These are phyloP conservation scores for Entomortierella lignicola DNA, from an alignment of 192 early-diverging fungal species.

Conservation along the genomic window DNA sequence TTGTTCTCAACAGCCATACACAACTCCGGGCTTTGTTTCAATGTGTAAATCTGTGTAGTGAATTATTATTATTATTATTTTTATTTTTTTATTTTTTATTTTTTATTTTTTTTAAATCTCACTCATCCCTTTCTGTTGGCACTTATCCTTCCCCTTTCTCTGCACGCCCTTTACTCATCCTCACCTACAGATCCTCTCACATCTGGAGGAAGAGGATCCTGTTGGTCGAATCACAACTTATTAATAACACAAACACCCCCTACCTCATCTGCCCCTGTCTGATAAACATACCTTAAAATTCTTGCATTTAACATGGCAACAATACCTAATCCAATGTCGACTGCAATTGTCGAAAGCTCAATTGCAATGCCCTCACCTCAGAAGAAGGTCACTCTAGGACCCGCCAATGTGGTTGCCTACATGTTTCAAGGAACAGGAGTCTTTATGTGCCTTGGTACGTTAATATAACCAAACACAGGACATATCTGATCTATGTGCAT, in stretches of 20 bases:
- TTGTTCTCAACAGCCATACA: not conserved
- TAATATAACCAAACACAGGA: too few relatives aligned
- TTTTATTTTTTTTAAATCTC: not conserved
- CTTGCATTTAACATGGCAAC: slow-evolving; percentile 22
- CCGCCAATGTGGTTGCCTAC: slow-evolving; percentile 46
- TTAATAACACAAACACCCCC: too few relatives aligned
- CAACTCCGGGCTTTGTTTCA: not conserved
- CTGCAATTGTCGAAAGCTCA: slow-evolving; percentile 31
- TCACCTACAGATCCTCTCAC: not conserved
- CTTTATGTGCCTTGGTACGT: slow-evolving; percentile 53
- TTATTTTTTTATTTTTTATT: too few relatives aligned
- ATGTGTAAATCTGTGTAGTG: not conserved
- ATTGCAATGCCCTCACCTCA: slow-evolving; percentile 2
- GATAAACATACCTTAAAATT: not conserved
- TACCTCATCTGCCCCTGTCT: not conserved
- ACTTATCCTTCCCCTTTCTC: not conserved
- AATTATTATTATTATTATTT: too few relatives aligned
- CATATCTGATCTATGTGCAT: too few relatives aligned
- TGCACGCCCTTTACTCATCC: not conserved
- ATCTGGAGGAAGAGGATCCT: slow-evolving; percentile 1
- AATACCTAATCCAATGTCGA: slow-evolving; percentile 34
- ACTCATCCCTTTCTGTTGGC: not conserved
- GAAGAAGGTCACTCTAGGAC: slow-evolving; percentile 45
- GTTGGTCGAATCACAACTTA: not conserved
- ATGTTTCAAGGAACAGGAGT: slow-evolving; percentile 50